Evolutionary conservation across 176 grass and related monocot genomes (phyloP).

Genomic region (Pontederia crassipes): DNA sequence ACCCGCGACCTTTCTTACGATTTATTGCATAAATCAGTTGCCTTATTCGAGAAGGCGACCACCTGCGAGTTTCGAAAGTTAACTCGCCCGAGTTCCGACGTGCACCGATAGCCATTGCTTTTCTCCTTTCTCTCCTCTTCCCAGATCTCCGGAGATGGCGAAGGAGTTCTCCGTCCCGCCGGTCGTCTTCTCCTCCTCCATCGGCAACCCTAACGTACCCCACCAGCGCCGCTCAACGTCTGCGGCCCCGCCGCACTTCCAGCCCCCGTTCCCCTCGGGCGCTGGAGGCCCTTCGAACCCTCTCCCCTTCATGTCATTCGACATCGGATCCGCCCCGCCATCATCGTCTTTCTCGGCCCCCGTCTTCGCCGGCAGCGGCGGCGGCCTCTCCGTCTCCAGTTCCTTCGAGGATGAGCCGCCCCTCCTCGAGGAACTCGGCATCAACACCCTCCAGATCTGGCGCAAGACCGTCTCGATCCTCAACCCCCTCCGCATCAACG

Average conservation of each 20-base stretch:
- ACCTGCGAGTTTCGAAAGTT: too few species aligned
- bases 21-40: too few species aligned
- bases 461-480: constrained; percentile 87
- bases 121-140: neutral
- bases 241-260: constrained; percentile 40
- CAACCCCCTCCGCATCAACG: constrained; percentile 68
- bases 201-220: constrained; percentile 17
- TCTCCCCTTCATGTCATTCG: constrained; percentile 94
- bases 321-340: constrained; percentile 34
- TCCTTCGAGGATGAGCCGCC: constrained; percentile 87
- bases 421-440: constrained; percentile 94
- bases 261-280: constrained; percentile 51
- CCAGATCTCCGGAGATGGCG: constrained; percentile 36
- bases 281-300: constrained; percentile 23
- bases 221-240: constrained; percentile 32
- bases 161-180: constrained; percentile 81
- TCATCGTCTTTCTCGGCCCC: constrained; percentile 33
- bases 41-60: too few species aligned
- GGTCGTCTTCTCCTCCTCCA: constrained; percentile 54
- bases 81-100: too few species aligned
- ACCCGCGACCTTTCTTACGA: too few species aligned
- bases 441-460: constrained; percentile 99
- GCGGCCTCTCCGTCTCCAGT: constrained; percentile 16
- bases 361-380: constrained; percentile 30
- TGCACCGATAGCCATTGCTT: too few species aligned